These are phyloP conservation scores for Cladophialophora exuberans DNA, from an alignment of 2,329 filamentous ascomycete species.

Conservation along the genomic window DNA sequence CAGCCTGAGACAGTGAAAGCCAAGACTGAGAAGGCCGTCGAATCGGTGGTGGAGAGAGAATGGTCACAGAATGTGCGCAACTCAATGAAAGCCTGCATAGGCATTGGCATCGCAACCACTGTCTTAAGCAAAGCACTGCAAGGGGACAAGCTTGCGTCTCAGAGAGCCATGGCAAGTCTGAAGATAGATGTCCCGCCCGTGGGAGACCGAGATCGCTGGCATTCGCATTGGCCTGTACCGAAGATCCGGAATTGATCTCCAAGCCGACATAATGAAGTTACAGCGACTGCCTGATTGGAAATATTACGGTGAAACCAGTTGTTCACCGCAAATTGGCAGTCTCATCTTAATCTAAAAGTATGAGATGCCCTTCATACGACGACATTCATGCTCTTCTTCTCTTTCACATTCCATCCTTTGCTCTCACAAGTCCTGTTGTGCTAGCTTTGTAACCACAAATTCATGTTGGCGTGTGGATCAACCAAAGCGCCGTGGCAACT, in stretches of 20 bases:
- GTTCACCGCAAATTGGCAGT: too few relatives aligned
- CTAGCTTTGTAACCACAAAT: too few relatives aligned
- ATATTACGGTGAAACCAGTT: too few relatives aligned
- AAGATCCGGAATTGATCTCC: conserved; percentile 35
- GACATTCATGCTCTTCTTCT: too few relatives aligned
- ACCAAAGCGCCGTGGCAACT: too few relatives aligned
- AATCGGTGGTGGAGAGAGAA: conserved; percentile 59
- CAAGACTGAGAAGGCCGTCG: not conserved
- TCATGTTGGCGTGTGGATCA: too few relatives aligned
- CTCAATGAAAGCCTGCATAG: conserved; percentile 71
- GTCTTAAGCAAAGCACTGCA: conserved; percentile 61
- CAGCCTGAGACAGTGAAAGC: conserved; percentile 1
- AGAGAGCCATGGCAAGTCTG: conserved; percentile 3
- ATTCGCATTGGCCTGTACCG: conserved; percentile 51
- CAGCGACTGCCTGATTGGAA: not conserved
- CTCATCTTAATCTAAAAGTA: too few relatives aligned
- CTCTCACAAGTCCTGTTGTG: too few relatives aligned
- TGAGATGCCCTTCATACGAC: too few relatives aligned
- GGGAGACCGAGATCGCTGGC: conserved; percentile 47
- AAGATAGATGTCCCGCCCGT: conserved; percentile 27
- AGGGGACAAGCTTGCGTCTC: conserved; percentile 26
- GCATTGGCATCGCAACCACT: conserved; percentile 66
- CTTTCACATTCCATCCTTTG: too few relatives aligned
- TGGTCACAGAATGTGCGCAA: conserved; percentile 66
- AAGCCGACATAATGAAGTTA: not conserved